These are phyloP conservation scores for Tulasnella calospora DNA, from an alignment of 768 basidiomycete species.

Conservation along the genomic window DNA sequence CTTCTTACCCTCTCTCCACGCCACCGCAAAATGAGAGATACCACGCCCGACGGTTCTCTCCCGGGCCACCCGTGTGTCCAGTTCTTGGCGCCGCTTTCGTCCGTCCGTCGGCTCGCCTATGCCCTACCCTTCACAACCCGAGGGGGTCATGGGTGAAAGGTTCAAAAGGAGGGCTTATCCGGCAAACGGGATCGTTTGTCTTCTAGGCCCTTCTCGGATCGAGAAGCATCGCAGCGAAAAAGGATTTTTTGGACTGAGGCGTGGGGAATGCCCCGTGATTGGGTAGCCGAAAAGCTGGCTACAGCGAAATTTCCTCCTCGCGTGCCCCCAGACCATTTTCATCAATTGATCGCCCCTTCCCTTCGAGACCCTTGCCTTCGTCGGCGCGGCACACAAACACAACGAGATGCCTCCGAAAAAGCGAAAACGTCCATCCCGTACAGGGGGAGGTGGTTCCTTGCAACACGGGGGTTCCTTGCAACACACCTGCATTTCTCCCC, in stretches of 20 bases:
- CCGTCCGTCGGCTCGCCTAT: conserved; percentile 3
- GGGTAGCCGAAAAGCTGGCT: not conserved
- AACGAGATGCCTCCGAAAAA: conserved; percentile 1
- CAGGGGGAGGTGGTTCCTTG: no score
- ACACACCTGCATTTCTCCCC: no score
- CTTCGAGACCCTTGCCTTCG: conserved; percentile 5
- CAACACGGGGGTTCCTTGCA: no score
- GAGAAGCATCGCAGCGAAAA: conserved; percentile 4
- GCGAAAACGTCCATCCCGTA: not conserved
- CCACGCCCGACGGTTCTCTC: not conserved
- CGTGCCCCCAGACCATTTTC: not conserved
- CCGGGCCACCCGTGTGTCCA: not conserved
- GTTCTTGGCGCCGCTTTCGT: not conserved
- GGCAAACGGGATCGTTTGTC: not conserved
- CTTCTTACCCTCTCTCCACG: conserved; percentile 34
- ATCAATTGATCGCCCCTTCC: conserved; percentile 11
- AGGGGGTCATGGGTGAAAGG: not conserved
- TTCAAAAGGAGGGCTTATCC: not conserved
- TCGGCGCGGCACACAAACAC: not conserved
- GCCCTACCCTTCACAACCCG: not conserved
- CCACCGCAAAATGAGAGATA: not conserved
- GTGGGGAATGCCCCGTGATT: not conserved
- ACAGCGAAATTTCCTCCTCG: conserved; percentile 5
- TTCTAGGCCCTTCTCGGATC: conserved; percentile 2
- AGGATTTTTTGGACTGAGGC: not conserved